Conservation (phyloP, 1,139 yeast species). For the Taiozyma sp. region DNA sequence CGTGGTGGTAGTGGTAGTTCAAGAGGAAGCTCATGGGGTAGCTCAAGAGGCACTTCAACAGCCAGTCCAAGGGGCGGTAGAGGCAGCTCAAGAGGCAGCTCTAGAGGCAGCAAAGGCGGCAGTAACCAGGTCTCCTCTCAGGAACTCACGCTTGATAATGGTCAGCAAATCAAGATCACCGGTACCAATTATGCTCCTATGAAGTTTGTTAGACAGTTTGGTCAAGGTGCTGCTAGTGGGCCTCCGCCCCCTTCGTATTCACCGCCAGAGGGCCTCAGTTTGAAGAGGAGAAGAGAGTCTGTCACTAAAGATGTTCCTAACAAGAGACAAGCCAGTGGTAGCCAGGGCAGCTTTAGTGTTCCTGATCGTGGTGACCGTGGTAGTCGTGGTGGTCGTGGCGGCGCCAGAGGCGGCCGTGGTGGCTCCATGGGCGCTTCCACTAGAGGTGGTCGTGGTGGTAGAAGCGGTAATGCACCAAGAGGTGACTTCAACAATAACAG, state of each 20-base stretch:
- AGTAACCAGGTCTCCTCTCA: background rate
- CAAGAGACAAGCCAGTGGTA: constrained; percentile 1
- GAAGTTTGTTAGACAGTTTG: constrained; percentile 10
- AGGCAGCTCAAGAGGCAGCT: background rate
- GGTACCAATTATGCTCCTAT: constrained; percentile 15
- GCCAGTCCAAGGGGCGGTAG: background rate
- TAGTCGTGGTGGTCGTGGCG: constrained; percentile 6
- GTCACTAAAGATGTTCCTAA: background rate
- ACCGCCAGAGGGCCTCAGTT: background rate
- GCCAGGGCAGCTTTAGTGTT: background rate
- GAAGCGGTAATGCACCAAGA: too few species aligned
- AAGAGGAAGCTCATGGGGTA: background rate
- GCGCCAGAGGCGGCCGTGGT: constrained; percentile 1
- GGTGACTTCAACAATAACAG: background rate
- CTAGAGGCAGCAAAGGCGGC: background rate
- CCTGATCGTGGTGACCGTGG: constrained; percentile 1
- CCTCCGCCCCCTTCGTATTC: background rate
- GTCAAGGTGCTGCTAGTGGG: background rate
- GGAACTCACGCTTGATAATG: background rate
- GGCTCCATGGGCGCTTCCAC: background rate
- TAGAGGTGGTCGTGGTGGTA: background rate
- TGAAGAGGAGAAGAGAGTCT: constrained; percentile 8
- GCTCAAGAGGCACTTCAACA: background rate
- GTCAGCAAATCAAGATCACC: constrained; percentile 6
- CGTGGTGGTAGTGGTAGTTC: constrained; percentile 3